Conservation (phyloP, 257 asterid species). For the Salvia miltiorrhiza region DNA sequence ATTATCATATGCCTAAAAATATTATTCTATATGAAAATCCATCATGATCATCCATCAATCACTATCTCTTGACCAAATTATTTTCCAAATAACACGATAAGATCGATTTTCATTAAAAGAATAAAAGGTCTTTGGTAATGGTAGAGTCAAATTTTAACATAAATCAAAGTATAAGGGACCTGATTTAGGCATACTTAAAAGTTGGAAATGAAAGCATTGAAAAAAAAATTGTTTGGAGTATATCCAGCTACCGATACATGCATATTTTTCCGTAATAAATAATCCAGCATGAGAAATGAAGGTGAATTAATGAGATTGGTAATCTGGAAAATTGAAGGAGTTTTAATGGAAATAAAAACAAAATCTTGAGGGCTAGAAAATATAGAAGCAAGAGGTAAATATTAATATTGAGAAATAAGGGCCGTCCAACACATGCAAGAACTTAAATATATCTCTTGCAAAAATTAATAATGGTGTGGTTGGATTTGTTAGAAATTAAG, state of each 20-base stretch:
- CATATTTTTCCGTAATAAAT: background rate
- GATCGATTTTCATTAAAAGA: no score
- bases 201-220: no score
- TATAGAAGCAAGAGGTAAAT: background rate
- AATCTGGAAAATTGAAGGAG: conserved; percentile 16
- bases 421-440: conserved; percentile 25
- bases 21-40: no score
- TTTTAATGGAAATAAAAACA: background rate
- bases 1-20: no score
- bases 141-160: no score
- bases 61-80: no score
- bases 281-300: background rate
- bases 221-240: background rate
- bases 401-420: conserved; percentile 25
- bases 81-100: no score
- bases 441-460: conserved; percentile 27
- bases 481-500: conserved; percentile 57
- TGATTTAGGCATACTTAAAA: no score
- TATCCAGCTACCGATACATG: background rate
- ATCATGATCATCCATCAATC: no score
- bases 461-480: conserved; percentile 49
- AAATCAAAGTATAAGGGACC: no score
- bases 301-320: background rate
- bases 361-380: background rate
- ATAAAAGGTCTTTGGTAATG: no score